Base-by-base conservation (phyloP, 2,329 filamentous ascomycete genomes). In the Paecilomyces formosus region DNA sequence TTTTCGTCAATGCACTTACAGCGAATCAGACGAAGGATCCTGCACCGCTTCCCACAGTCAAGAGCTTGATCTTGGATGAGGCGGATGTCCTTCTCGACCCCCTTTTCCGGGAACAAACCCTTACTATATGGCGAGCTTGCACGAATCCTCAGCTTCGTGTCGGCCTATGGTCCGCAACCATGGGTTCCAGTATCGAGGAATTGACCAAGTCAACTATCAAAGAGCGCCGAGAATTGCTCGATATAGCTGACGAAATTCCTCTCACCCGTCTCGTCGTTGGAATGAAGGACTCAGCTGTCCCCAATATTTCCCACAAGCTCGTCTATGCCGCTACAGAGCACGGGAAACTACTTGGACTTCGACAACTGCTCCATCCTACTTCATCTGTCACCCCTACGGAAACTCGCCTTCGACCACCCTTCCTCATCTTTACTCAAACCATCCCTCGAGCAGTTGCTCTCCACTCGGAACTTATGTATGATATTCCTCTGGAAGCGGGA, bases 351-450 rank as follows among this genome's bases (percentile, higher is more conserved):
- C 85, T 97, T 57, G 92, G 90, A 6, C 82, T 99, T 12, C 88
- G 94, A 53, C 92, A 97, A 70, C 84, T 99, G 30, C 81, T 97
- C 1, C 92, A 91, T 65, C 92, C 93, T 0, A 81, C 85, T 0
- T 81, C 83, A 9, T 81, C 85, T 28, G 78, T 80, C 6, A 61
- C 70, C 39, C 79, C 72, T 1, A 66, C 73, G 13, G 69, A 72
- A 56, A 73, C 79, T 7, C 75, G 79, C 2, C 80, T 97, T 53
- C 86, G 90, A 0, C 91, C 94, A 0, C 94, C 94, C 0, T 96
- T 97, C 76, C 82, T 99, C 5, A 88, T 99, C 60, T 99, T 99
- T 74, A 94, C 93, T 0, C 94, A 99, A 76, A 97, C 93, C 0
- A 96, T 99, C 58, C 88, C 92, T 56, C 86, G 94, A 65, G 94